A percentile compares a stretch with the other conserved stretches of the same genome.
Conservation (phyloP, 2,329 filamentous ascomycete genomes). For the Whalleya microplaca region DNA sequence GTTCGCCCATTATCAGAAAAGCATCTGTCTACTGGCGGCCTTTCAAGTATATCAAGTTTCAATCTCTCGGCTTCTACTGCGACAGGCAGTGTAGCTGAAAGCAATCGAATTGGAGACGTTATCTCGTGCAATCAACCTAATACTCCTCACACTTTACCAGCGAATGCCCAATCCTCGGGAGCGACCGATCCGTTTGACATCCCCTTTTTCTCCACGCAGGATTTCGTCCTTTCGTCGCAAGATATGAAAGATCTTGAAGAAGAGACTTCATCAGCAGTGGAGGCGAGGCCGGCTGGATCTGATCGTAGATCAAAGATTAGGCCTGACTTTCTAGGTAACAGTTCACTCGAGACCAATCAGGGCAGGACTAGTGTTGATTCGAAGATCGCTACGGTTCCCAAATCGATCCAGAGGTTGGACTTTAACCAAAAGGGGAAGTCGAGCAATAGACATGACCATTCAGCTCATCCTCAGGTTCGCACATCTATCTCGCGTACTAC, state of each 20-base stretch:
- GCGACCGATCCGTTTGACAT: slow-evolving; percentile 27
- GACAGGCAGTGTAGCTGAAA: background rate
- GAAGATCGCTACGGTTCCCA: background rate
- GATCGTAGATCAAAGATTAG: background rate
- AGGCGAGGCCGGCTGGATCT: background rate
- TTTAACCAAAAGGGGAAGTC: background rate
- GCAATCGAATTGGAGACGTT: background rate
- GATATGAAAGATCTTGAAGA: slow-evolving; percentile 49
- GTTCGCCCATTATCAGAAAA: background rate
- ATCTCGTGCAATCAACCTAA: background rate
- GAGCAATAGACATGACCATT: background rate
- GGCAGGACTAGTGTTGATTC: background rate
- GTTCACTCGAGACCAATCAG: background rate
- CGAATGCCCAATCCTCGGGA: slow-evolving; percentile 2
- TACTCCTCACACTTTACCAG: background rate
- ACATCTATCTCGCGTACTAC: no score
- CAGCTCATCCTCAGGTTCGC: background rate
- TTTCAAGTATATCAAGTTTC: background rate
- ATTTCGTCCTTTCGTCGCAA: slow-evolving; percentile 50
- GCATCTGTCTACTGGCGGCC: background rate
- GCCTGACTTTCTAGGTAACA: background rate
- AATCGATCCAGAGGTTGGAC: background rate
- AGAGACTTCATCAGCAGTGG: slow-evolving; percentile 21
- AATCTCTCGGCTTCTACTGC: background rate
- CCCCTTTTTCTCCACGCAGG: slow-evolving; percentile 49